These are phyloP conservation scores for Botryosphaeria dothidea DNA, from an alignment of 2,329 filamentous ascomycete species.

Conservation along the genomic window DNA sequence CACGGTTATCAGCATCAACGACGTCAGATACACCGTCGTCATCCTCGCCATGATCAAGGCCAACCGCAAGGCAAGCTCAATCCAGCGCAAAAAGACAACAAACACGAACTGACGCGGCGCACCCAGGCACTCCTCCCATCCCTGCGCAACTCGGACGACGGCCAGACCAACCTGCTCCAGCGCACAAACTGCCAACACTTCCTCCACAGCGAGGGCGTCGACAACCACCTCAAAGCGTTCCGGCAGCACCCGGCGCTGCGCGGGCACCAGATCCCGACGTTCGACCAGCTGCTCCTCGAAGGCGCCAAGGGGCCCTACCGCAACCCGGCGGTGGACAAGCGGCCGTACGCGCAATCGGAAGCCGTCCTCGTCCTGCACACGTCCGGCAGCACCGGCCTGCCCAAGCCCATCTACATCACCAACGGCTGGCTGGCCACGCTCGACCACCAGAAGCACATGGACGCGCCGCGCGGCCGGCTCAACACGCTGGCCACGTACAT, in stretches of 20 bases:
- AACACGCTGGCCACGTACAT: constrained; percentile 20
- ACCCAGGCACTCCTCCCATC: constrained; percentile 19
- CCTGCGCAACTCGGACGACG: constrained; percentile 18
- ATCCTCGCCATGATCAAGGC: constrained; percentile 18
- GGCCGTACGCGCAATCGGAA: constrained; percentile 22
- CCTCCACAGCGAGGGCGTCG: constrained; percentile 12
- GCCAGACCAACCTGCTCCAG: constrained; percentile 13
- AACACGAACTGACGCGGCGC: neutral
- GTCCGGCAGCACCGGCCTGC: constrained; percentile 37
- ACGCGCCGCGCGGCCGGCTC: constrained; percentile 20
- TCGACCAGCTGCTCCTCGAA: constrained; percentile 15
- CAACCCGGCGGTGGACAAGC: constrained; percentile 1
- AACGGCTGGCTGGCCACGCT: constrained; percentile 23
- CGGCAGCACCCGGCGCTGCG: neutral
- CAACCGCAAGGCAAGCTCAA: constrained; percentile 6
- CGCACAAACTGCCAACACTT: constrained; percentile 6
- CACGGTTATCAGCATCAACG: neutral
- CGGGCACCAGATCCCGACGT: constrained; percentile 8
- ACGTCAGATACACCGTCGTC: constrained; percentile 14
- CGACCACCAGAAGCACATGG: constrained; percentile 24
- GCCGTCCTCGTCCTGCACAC: constrained; percentile 34
- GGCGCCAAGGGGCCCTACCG: constrained; percentile 1
- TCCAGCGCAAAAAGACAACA: neutral
- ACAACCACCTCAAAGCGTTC: constrained; percentile 13
- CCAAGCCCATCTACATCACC: constrained; percentile 32